Conservation (phyloP, 1,139 yeast species). For the Hyphopichia pseudoburtonii region DNA sequence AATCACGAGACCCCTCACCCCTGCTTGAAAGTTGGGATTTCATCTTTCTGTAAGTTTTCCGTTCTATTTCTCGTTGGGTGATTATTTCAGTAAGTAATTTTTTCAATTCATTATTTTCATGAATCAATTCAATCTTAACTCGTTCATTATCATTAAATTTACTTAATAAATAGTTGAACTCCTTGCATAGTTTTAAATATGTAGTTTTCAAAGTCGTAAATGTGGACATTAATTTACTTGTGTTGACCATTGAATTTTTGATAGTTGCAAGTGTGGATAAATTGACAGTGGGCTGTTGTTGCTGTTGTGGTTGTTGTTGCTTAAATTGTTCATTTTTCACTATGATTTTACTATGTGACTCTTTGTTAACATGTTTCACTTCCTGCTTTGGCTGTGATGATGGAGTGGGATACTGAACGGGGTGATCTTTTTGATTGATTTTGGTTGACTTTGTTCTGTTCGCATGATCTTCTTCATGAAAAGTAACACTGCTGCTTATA, state of each 20-base stretch:
- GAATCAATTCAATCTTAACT: conserved; percentile 32
- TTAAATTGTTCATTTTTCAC: no score
- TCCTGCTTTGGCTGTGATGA: no score
- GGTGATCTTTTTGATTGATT: background rate
- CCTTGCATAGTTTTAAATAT: conserved; percentile 37
- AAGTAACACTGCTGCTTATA: conserved; percentile 5
- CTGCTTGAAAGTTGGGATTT: no score
- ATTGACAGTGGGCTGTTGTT: no score
- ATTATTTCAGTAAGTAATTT: conserved; percentile 27
- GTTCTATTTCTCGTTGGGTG: conserved; percentile 19
- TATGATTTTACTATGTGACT: no score
- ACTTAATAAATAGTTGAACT: conserved; percentile 32
- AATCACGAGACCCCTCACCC: no score
- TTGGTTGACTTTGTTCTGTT: background rate
- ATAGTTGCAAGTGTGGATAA: conserved; percentile 23
- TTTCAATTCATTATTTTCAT: conserved; percentile 35
- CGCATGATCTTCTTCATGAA: conserved; percentile 5
- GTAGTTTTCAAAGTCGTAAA: conserved; percentile 34
- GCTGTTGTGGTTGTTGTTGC: no score
- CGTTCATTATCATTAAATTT: conserved; percentile 38
- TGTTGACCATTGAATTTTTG: conserved; percentile 30
- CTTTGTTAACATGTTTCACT: no score
- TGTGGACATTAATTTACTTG: conserved; percentile 28
- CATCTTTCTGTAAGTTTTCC: conserved; percentile 5
- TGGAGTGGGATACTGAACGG: no score